Conservation (phyloP, 1,284 basidiomycete genomes). For the Neolentinus lepideus region DNA sequence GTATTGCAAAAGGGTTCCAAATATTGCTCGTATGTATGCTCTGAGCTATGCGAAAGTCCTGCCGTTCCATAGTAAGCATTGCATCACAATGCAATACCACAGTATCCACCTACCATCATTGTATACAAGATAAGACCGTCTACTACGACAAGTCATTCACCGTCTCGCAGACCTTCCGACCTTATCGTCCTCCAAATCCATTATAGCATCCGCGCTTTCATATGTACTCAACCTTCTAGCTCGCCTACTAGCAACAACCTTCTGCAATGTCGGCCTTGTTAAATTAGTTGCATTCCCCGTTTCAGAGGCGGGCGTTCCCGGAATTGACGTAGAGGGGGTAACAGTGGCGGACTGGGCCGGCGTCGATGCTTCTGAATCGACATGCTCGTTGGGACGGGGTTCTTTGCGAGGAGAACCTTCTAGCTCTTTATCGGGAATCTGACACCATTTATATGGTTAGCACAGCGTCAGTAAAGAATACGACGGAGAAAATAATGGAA, state of each 20-base stretch:
- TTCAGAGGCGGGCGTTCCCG: neutral
- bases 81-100: too few species aligned
- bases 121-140: too few species aligned
- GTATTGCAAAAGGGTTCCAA: too few species aligned
- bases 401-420: slow-evolving; percentile 23
- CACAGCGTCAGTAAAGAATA: too few species aligned
- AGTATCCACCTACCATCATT: too few species aligned
- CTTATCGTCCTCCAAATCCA: slow-evolving; percentile 2
- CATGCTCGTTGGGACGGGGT: neutral
- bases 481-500: neutral
- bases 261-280: neutral
- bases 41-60: too few species aligned
- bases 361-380: neutral
- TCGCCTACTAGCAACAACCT: neutral
- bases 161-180: neutral
- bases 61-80: too few species aligned
- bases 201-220: neutral
- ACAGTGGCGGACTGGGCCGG: neutral
- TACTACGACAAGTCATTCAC: neutral
- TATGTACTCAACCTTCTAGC: neutral
- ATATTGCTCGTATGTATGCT: too few species aligned
- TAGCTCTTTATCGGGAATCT: slow-evolving; percentile 59
- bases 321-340: neutral
- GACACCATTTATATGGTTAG: slow-evolving; percentile 1
- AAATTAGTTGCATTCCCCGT: neutral